Base-by-base conservation (phyloP, 176 grass and related monocot species). In the Carex pumila region DNA sequence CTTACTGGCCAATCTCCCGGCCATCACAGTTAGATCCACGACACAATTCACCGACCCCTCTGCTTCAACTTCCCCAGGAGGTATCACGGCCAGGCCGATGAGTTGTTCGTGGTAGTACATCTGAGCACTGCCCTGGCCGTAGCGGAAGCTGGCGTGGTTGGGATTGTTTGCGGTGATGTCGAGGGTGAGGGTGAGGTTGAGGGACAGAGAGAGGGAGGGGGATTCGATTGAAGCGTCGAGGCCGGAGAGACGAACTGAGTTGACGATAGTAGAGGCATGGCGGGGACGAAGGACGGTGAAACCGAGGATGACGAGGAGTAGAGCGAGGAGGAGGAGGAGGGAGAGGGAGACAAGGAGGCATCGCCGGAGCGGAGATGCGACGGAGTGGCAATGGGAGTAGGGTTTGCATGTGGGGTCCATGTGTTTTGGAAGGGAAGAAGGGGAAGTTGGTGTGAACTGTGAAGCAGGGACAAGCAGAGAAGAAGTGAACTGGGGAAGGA, bases 91-190 rank as follows among this genome's bases (percentile, higher is more conserved):
- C 12, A 82, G 19, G 4, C 88, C 88, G 19, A 89, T 84, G 78
- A 86, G 49, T 15, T 55, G 15, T 25, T 25, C 84, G 17, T 34
- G 66, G 67, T 89, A 89, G 58, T 50, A 86, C 25, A 89, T 43
- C 59, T 79, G 19, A 2, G 88, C 88, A 31, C 43, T 21, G 7
- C 88, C 88, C 10, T 81, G 12, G 55, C 34, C 68, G 47, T 79
- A 90, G 17, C 72, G 80, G 61, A 90, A 87, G 39, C 85, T 81
- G 17, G 77, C 88, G n/a, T 81, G 85, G 71, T 90, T 90, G 61
- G 88, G 88, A 62, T 90, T 90, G 62, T 66, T 55, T 37, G 88
- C 13, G 0, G 72, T 84, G 71, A 90, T 63, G 55, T 85, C n/a
- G 53, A 90, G 62, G 14, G 18, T 11, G 53, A 90, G 80, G 12